Evolutionary conservation across 2,329 filamentous ascomycete genomes (phyloP).

Genomic region (Akanthomyces lecanii): DNA sequence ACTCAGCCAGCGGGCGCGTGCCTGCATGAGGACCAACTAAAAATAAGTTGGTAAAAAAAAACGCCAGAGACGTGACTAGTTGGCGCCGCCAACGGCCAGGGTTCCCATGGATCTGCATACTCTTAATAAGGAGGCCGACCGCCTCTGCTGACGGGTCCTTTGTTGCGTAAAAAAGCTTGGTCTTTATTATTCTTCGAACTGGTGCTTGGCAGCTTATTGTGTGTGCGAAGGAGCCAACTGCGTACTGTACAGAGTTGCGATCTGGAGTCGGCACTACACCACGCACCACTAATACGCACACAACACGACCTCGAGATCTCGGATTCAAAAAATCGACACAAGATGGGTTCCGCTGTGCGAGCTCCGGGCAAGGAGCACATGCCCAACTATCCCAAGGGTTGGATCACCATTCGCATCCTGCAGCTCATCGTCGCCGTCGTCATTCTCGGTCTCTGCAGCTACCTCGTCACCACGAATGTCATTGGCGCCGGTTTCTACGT

Average conservation of each 20-base stretch:
- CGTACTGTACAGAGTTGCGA: too few relatives aligned
- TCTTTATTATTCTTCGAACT: too few relatives aligned
- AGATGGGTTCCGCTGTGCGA: slow-evolving; percentile 22
- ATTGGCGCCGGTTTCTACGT: slow-evolving; percentile 34
- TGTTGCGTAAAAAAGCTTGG: neutral
- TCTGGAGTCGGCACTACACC: neutral
- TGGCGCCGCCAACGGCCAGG: neutral
- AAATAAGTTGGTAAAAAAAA: neutral
- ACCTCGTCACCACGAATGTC: slow-evolving; percentile 32
- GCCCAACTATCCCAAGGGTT: slow-evolving; percentile 41
- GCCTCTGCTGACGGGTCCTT: neutral
- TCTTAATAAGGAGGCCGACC: neutral
- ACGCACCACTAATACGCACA: neutral
- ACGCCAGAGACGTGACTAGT: neutral
- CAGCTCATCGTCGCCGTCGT: slow-evolving; percentile 44
- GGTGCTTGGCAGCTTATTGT: too few relatives aligned
- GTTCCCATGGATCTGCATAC: neutral
- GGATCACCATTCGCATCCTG: slow-evolving; percentile 41
- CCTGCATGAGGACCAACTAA: neutral
- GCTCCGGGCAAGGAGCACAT: slow-evolving; percentile 41
- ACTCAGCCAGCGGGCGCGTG: neutral
- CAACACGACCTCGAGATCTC: neutral
- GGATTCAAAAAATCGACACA: neutral
- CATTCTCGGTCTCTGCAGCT: slow-evolving; percentile 45
- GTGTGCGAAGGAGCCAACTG: too few relatives aligned